phyloP scores from a whole-genome alignment of 352 stramenopile species.

The Globisporangium alternatum region DNA sequence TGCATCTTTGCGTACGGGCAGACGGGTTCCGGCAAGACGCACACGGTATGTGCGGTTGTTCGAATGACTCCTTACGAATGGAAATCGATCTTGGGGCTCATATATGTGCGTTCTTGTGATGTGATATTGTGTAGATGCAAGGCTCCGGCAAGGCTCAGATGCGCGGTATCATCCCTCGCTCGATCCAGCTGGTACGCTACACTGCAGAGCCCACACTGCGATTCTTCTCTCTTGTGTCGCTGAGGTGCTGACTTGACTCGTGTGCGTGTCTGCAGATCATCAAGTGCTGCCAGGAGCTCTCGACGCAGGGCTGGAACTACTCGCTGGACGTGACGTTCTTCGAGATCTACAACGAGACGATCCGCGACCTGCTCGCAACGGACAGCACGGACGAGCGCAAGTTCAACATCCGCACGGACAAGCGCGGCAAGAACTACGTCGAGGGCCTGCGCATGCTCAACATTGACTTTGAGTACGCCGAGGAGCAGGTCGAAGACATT shows the following conservation, averaged over 20 bases:
- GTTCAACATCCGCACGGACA: constrained; percentile 81
- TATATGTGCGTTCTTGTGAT: not conserved
- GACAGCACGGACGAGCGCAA: constrained; percentile 48
- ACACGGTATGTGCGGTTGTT: constrained; percentile 57
- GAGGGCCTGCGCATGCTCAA: constrained; percentile 82
- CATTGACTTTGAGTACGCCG: constrained; percentile 80
- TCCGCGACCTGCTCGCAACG: constrained; percentile 94
- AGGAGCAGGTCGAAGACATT: constrained; percentile 86
- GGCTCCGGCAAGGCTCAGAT: constrained; percentile 94
- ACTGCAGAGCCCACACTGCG: not conserved
- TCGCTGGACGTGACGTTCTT: constrained; percentile 97
- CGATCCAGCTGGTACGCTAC: constrained; percentile 82
- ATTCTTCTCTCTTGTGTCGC: not conserved
- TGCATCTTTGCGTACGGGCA: constrained; percentile 99
- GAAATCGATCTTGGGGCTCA: not conserved
- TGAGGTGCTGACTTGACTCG: constrained; percentile 1
- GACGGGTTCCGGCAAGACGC: constrained; percentile 96
- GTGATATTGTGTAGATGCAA: constrained; percentile 86
- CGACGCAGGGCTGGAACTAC: constrained; percentile 93
- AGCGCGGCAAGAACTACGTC: constrained; percentile 80
- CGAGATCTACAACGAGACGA: constrained; percentile 99
- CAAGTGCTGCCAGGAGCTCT: constrained; percentile 60
- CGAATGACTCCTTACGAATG: too few species aligned
- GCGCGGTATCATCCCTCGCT: constrained; percentile 97
- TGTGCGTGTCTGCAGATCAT: constrained; percentile 53